Evolutionary conservation across 805 yeast genomes (phyloP).

Genomic region (Hanseniaspora meyeri): DNA sequence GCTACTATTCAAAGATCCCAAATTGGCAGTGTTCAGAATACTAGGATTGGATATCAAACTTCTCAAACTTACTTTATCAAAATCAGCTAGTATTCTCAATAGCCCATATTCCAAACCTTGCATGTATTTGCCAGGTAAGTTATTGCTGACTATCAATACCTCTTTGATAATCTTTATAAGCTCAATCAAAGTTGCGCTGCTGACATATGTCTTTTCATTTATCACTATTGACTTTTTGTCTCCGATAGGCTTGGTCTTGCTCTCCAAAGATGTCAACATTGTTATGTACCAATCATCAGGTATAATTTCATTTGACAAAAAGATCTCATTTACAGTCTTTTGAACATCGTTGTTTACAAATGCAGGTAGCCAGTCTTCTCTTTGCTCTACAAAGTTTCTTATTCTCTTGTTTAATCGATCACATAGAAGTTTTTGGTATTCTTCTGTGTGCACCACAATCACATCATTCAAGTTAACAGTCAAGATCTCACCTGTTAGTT

Average conservation of each 20-base stretch:
- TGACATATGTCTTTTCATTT: constrained; percentile 44
- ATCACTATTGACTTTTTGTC: constrained; percentile 35
- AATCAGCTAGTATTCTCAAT: constrained; percentile 33
- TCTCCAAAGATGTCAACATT: constrained; percentile 10
- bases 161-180: constrained; percentile 36
- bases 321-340: constrained; percentile 37
- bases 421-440: constrained; percentile 28
- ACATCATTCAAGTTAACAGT: constrained; percentile 53
- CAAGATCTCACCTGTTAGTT: constrained; percentile 54
- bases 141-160: constrained; percentile 43
- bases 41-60: constrained; percentile 20
- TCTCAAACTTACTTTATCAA: constrained; percentile 38
- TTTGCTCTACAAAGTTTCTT: constrained; percentile 38
- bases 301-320: constrained; percentile 36
- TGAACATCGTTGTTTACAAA: constrained; percentile 42
- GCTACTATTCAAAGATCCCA: constrained; percentile 13
- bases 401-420: neutral
- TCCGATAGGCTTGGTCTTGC: constrained; percentile 17
- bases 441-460: constrained; percentile 51
- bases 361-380: constrained; percentile 71
- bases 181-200: constrained; percentile 38
- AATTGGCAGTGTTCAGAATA: constrained; percentile 14
- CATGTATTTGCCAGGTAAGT: constrained; percentile 36
- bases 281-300: constrained; percentile 37
- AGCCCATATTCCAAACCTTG: constrained; percentile 33